Base-by-base conservation (phyloP, 2,329 filamentous ascomycete genomes). In the Fusarium pilosicola region DNA sequence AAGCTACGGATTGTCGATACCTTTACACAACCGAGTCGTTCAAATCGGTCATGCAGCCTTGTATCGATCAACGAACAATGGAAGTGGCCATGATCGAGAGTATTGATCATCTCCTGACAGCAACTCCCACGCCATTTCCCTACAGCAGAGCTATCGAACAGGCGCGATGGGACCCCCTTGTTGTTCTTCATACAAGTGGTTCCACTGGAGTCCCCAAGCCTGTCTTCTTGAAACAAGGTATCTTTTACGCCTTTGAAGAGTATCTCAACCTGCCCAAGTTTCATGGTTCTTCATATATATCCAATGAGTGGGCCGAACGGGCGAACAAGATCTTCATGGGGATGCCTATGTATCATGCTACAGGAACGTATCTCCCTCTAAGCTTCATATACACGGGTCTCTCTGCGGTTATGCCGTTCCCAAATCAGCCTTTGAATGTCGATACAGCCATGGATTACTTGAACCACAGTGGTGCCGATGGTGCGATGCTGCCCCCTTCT, bases 331-430 rank as follows among this genome's bases (percentile, higher is more conserved):
- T 49, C 17, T n/a, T 68, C 0, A 2, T 63, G 0, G 28, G 42
- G 1, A 55, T 68, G 65, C 65, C 65, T 0, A 49, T 68, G 65
- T 68, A 63, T 7, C 65, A 68, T 18, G 65, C 17, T 2, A 64
- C 38, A 14, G 65, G 64, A 7, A n/a, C 66, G 6, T 41, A 36
- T 22, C 17, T 34, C 5, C 38, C 32, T 6, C 17, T 68, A 2
- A 0, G 22, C 0, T 28, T 36, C 0, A 49, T 68, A 2, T 41
- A 39, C 1, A 13, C 36, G 1, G n/a, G 22, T 1, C 15, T 26
- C 2, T 17, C 42, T 1, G 39, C 42, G 0, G n/a, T 68, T 2
- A 44, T 68, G 48, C 26, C 38, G 4, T 18, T 63, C 4, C 14
- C 30, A 0, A 63, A 44, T 4, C 67, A 68, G 2, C 64, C 65